Evolutionary conservation across 2,329 filamentous ascomycete genomes (phyloP).

Genomic region (Colletotrichum tropicale): DNA sequence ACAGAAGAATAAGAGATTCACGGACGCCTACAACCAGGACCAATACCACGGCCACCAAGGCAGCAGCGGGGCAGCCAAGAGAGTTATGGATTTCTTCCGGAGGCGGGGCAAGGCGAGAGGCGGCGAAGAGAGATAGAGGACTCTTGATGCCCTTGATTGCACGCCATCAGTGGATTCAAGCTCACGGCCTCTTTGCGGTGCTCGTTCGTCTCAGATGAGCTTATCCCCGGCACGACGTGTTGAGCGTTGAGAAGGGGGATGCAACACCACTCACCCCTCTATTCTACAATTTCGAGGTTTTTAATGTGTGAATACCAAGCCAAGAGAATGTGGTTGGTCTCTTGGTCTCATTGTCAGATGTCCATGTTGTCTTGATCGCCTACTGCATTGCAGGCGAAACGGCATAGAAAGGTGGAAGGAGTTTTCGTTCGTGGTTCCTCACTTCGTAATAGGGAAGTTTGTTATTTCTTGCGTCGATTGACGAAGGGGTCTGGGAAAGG

Average conservation of each 20-base stretch:
- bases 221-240: slow-evolving; percentile 15
- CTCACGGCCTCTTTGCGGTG: slow-evolving; percentile 9
- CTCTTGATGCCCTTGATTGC: slow-evolving; percentile 7
- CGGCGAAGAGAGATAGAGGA: slow-evolving; percentile 55
- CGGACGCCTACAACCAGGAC: slow-evolving; percentile 84
- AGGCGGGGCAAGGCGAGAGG: slow-evolving; percentile 79
- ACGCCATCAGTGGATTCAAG: not conserved
- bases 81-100: slow-evolving; percentile 98
- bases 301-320: slow-evolving; percentile 19
- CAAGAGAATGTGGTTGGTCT: slow-evolving; percentile 3
- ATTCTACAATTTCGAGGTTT: not conserved
- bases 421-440: slow-evolving; percentile 2
- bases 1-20: slow-evolving; percentile 89
- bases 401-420: slow-evolving; percentile 13
- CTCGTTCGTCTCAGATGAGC: slow-evolving; percentile 14
- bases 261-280: not conserved
- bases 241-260: slow-evolving; percentile 2
- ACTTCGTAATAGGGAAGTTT: slow-evolving; percentile 11
- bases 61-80: slow-evolving; percentile 84
- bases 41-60: slow-evolving; percentile 73
- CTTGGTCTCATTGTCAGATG: slow-evolving; percentile 9
- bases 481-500: slow-evolving; percentile 1
- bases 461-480: slow-evolving; percentile 11
- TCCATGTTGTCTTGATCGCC: slow-evolving; percentile 15
- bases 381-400: slow-evolving; percentile 19